Percentiles rank a stretch among this genome's conserved stretches.
Evolutionary conservation across 1,284 basidiomycete genomes (phyloP).

Genomic region (Rhodotorula sp.): DNA sequence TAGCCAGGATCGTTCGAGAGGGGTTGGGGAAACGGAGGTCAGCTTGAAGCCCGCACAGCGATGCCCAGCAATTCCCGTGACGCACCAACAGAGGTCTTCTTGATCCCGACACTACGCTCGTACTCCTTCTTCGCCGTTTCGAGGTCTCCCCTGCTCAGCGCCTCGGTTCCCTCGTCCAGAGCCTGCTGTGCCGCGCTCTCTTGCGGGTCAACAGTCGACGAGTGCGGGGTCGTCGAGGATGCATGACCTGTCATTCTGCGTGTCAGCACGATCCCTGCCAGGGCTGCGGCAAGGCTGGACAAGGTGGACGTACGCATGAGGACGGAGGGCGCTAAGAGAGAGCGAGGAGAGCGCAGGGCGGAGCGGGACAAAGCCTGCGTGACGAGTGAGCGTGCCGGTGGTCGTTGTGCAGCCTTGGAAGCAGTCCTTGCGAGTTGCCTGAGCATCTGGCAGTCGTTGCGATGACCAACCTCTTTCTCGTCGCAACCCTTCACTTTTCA

Average conservation of each 20-base stretch:
- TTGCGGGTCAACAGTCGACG: constrained; percentile 33
- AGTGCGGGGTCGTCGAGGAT: constrained; percentile 23
- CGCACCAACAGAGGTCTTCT: constrained; percentile 35
- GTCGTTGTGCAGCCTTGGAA: too few relatives aligned
- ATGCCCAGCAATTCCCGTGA: not conserved
- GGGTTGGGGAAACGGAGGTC: not conserved
- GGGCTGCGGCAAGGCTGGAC: not conserved
- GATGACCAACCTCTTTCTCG: too few relatives aligned
- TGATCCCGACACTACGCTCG: constrained; percentile 28
- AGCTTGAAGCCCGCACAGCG: too few relatives aligned
- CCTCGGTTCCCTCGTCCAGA: constrained; percentile 34
- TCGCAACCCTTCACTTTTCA: too few relatives aligned
- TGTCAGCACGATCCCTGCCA: not conserved
- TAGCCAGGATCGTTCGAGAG: too few relatives aligned
- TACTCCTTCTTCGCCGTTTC: constrained; percentile 16
- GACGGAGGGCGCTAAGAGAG: not conserved
- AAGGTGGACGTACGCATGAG: not conserved
- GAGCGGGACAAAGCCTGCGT: not conserved
- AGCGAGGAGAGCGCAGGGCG: not conserved
- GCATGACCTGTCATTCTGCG: constrained; percentile 13
- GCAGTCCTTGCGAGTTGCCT: constrained; percentile 6
- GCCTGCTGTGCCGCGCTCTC: constrained; percentile 24
- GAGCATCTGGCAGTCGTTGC: constrained; percentile 3
- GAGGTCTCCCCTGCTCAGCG: constrained; percentile 31
- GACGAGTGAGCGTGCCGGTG: too few relatives aligned